Base-by-base conservation (phyloP, 2,329 filamentous ascomycete species). In the Huntiella savannae region DNA sequence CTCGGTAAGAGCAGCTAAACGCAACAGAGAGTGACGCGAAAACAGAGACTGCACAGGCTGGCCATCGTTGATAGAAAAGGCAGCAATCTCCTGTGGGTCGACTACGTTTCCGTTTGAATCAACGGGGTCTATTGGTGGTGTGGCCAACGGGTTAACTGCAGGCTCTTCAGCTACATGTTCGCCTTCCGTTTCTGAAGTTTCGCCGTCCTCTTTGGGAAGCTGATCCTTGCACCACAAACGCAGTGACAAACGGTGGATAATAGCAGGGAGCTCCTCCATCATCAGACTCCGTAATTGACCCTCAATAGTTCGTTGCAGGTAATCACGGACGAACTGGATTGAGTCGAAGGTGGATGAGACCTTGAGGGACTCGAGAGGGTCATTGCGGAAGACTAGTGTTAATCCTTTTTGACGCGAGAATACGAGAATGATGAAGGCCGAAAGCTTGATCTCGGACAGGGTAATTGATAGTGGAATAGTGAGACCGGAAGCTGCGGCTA, bases 341-440 rank as follows among this genome's bases (percentile, higher is more conserved):
- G 88, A 94, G 65, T 98, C 91, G 62, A 98, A 98, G 39, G 91
- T 98, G 54, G 88, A 96, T 1, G 88, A 96, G 53, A 98, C 91
- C 66, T 95, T 96, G 57, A 98, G 77, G 4, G 88, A 95, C 60
- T 98, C 91, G 51, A 98, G 76, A 4, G 91, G 91, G 59, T 98
- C 91, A 71, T 98, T 96, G 55, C 91, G 80, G 61, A 98, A 98
- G 39, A 98, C 91, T 41, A 98, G 71, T 1, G 91, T 98, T 48
- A 98, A 72, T 15, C 91, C 91, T 60, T 98, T 98, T 64, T 94
- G 86, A 59, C 86, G 88, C 3, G 88, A 96, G 60, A 98, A 98
- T 51, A 98, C 91, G 43, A 98, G 63, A 49, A 98, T 95, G 54
- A 98, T 92, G 60, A 98, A 96, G 8, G 88, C 91, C 3, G 87